phyloP scores from a whole-genome alignment of 805 yeast genomes.

The Hanseniaspora osmophila region DNA sequence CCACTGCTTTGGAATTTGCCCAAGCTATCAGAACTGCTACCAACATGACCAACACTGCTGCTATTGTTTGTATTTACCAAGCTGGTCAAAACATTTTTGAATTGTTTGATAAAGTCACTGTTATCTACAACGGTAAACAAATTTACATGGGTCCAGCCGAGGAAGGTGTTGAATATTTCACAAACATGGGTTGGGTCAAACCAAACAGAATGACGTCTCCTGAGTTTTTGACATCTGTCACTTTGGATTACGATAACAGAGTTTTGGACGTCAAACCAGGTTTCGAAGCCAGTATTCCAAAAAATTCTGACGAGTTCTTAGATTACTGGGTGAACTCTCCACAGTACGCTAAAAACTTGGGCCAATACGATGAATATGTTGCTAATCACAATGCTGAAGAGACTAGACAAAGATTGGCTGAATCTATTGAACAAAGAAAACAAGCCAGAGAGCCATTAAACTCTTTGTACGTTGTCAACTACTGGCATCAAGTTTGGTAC shows the following conservation, averaged over 20 bases:
- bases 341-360: slow-evolving; percentile 29
- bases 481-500: slow-evolving; percentile 35
- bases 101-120: slow-evolving; percentile 46
- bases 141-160: slow-evolving; percentile 43
- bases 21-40: slow-evolving; percentile 48
- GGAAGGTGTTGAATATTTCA: slow-evolving; percentile 40
- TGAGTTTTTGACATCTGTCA: slow-evolving; percentile 51
- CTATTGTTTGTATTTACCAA: slow-evolving; percentile 53
- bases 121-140: slow-evolving; percentile 47
- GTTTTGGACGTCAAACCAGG: slow-evolving; percentile 31
- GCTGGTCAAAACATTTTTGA: slow-evolving; percentile 53
- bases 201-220: slow-evolving; percentile 54
- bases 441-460: slow-evolving; percentile 25
- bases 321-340: slow-evolving; percentile 44
- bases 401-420: slow-evolving; percentile 26
- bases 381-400: slow-evolving; percentile 29
- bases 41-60: slow-evolving; percentile 39
- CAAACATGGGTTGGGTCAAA: slow-evolving; percentile 47
- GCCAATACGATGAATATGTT: slow-evolving; percentile 28
- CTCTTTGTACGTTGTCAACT: slow-evolving; percentile 32
- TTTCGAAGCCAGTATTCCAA: slow-evolving; percentile 37
- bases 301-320: slow-evolving; percentile 44
- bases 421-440: slow-evolving; percentile 30
- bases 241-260: slow-evolving; percentile 49
- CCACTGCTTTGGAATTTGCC: slow-evolving; percentile 54